phyloP scores from a whole-genome alignment of 1,139 yeast species.

The Candida gigantensis region DNA sequence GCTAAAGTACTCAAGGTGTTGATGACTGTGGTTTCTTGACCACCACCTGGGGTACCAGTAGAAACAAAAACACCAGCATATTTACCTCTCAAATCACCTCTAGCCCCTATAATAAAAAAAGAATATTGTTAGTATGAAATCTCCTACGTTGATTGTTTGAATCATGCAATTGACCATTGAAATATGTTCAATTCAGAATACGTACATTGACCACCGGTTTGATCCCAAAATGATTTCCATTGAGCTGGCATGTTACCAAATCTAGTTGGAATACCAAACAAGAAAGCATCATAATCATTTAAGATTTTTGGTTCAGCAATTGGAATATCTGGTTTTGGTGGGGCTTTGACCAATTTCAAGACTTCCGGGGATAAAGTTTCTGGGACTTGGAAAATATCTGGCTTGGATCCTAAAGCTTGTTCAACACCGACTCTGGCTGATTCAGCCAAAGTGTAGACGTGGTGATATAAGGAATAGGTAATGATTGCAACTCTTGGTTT shows the following conservation, averaged over 20 bases:
- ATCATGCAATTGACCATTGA: neutral
- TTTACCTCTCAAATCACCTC: constrained; percentile 37
- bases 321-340: constrained; percentile 34
- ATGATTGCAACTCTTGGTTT: constrained; percentile 28
- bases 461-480: constrained; percentile 40
- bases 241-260: constrained; percentile 41
- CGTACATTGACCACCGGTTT: constrained; percentile 28
- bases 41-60: constrained; percentile 41
- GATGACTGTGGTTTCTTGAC: constrained; percentile 39
- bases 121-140: neutral
- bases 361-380: constrained; percentile 36
- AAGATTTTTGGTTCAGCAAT: constrained; percentile 33
- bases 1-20: constrained; percentile 33
- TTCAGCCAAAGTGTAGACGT: constrained; percentile 36
- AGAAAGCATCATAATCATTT: constrained; percentile 35
- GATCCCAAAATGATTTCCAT: constrained; percentile 40
- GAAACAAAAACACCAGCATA: constrained; percentile 39
- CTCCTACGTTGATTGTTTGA: neutral
- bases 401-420: constrained; percentile 34
- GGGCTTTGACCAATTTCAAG: constrained; percentile 32
- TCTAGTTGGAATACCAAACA: constrained; percentile 42
- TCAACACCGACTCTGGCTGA: constrained; percentile 36
- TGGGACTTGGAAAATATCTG: constrained; percentile 37
- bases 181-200: too few species aligned
- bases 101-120: constrained; percentile 26